Evolutionary conservation across 805 yeast species (phyloP).

Genomic region (Yarrowia deformans): DNA sequence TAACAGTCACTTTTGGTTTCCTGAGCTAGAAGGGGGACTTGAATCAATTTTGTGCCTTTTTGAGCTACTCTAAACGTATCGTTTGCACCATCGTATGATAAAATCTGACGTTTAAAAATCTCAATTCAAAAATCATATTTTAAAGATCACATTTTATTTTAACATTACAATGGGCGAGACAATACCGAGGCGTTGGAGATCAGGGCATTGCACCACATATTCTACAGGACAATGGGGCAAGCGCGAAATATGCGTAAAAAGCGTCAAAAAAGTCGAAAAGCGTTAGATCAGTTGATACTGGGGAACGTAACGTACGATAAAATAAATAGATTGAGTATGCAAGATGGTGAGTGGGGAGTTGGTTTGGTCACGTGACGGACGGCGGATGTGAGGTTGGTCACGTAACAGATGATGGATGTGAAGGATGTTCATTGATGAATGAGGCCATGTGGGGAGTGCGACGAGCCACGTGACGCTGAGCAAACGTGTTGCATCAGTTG

Average conservation of each 20-base stretch:
- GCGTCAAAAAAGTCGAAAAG: too few relatives aligned
- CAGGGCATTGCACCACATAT: neutral
- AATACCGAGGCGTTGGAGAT: conserved; percentile 9
- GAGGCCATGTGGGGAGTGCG: neutral
- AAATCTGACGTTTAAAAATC: too few relatives aligned
- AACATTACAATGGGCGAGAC: conserved; percentile 1
- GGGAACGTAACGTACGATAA: conserved; percentile 17
- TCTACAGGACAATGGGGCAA: neutral
- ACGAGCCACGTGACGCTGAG: too few relatives aligned
- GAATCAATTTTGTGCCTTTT: neutral
- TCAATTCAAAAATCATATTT: too few relatives aligned
- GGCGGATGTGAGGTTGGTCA: neutral
- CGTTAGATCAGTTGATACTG: conserved; percentile 8
- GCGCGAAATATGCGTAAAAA: conserved; percentile 21
- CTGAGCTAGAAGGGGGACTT: too few relatives aligned
- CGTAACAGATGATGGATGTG: neutral
- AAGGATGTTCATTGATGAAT: neutral
- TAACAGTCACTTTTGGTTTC: too few relatives aligned
- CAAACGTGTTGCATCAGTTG: too few relatives aligned
- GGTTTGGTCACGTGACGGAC: neutral
- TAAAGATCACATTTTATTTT: too few relatives aligned
- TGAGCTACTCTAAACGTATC: neutral
- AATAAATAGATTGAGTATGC: conserved; percentile 17
- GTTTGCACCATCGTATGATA: too few relatives aligned
- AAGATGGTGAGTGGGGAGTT: neutral